Conservation (phyloP, 208 protist genomes). For the Leishmania gerbilli region DNA sequence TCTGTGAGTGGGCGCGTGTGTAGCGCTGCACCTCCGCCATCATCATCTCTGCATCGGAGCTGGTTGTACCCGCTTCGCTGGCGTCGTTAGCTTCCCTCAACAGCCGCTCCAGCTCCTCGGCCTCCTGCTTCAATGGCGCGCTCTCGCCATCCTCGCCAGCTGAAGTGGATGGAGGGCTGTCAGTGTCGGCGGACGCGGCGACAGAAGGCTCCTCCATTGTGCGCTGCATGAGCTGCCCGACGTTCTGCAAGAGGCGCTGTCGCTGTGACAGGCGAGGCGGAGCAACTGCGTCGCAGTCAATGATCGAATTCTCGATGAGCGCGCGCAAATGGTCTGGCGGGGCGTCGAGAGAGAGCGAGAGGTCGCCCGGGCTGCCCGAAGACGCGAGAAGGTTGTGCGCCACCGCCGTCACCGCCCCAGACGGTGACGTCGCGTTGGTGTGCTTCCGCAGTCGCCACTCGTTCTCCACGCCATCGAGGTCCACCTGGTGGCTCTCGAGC, state of each 20-base stretch:
- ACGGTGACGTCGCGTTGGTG: no score
- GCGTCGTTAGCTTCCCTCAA: slow-evolving; percentile 16
- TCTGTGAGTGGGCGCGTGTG: neutral
- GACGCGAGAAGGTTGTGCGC: neutral
- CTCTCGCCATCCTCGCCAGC: neutral
- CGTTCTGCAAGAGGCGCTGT: slow-evolving; percentile 19
- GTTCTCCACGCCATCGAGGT: neutral
- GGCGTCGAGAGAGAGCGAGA: slow-evolving; percentile 17
- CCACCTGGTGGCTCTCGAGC: neutral
- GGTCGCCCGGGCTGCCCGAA: neutral
- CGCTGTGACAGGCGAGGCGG: slow-evolving; percentile 3
- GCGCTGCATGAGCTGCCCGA: slow-evolving; percentile 26
- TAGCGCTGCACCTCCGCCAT: slow-evolving; percentile 27
- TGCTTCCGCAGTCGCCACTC: slow-evolving; percentile 1
- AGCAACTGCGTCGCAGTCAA: neutral
- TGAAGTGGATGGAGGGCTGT: neutral
- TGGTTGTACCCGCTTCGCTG: neutral
- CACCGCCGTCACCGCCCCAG: neutral
- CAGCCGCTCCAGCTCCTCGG: slow-evolving; percentile 28
- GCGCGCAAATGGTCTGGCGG: slow-evolving; percentile 30
- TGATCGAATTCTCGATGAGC: slow-evolving; percentile 27
- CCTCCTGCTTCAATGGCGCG: slow-evolving; percentile 17
- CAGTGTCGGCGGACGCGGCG: slow-evolving; percentile 1
- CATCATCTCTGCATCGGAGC: slow-evolving; percentile 12
- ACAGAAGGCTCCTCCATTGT: slow-evolving; percentile 3